Base-by-base conservation (phyloP, 1,284 basidiomycete genomes). In the Leccinum solheimii region DNA sequence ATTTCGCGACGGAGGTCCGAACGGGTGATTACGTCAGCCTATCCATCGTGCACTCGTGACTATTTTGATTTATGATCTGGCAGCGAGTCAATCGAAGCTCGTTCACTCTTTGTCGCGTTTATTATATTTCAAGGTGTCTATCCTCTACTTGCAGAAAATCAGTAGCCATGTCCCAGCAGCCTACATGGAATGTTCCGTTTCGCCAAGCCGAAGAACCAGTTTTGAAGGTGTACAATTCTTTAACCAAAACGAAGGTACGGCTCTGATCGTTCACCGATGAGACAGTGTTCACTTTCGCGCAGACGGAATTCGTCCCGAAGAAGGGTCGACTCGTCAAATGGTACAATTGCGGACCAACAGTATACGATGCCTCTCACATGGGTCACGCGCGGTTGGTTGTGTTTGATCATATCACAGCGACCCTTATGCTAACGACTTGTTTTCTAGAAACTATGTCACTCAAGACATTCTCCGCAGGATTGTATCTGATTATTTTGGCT, bases 311-410 rank as follows among this genome's bases (percentile, higher is more conserved):
- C 67, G 78, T 94, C 13, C 89, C 97, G 9, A 85, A 79, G 62
- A 82, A 89, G 65, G 93, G 91, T 0, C 86, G 87, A n/a, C 87
- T 88, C 69, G 90, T 99, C 19, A 97, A 97, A 72, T 99, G 97
- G 97, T 98, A 98, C 77, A 98, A 97, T 75, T 98, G 96, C 72
- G 96, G 97, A 7, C 97, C 97, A n/a, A 99, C 97, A 1, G 97
- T 99, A 7, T 99, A 99, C 75, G 97, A 99, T 82, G 88, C 95
- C 13, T 92, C 94, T 52, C 97, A 99, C 76, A 97, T 99, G 94
- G 97, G 97, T 4, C 97, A 99, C 80, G 97, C 97, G 7, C 88
- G 95, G 95, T 96, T 67, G 66, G 82, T 57, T 23, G 27, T 62
- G 56, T 57, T 52, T 54, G 60, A 57, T 49, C 45, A 56, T 58